Evolutionary conservation across 2,329 filamentous ascomycete genomes (phyloP).

Genomic region (Sporothrix brunneoviolacea): DNA sequence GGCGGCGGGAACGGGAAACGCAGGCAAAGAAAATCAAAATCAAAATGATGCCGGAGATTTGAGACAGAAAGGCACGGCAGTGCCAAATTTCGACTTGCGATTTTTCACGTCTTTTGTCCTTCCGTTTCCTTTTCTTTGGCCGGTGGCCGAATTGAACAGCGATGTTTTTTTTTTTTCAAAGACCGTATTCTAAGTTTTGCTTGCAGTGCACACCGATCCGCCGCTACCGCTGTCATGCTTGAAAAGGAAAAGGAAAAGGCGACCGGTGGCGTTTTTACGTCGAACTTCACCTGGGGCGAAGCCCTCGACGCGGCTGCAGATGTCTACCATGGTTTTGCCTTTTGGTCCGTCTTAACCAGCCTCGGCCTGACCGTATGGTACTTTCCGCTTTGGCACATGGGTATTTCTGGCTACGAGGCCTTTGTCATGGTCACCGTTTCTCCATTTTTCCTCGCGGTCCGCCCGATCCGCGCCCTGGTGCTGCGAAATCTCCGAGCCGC

Average conservation of each 20-base stretch:
- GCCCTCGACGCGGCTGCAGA: slow-evolving; percentile 78
- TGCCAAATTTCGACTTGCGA: too few species aligned
- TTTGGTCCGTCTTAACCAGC: slow-evolving; percentile 91
- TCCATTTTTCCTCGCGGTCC: slow-evolving; percentile 69
- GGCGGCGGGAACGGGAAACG: slow-evolving; percentile 16
- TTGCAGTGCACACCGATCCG: slow-evolving; percentile 41
- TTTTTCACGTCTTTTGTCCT: not conserved
- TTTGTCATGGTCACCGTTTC: slow-evolving; percentile 79
- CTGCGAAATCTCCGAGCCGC: slow-evolving; percentile 61
- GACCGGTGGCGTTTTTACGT: slow-evolving; percentile 58
- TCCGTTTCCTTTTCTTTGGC: not conserved
- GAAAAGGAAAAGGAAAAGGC: slow-evolving; percentile 79
- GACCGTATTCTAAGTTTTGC: slow-evolving; percentile 33
- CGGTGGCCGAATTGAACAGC: not conserved
- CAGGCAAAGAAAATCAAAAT: not conserved
- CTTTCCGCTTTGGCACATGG: slow-evolving; percentile 98
- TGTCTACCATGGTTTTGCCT: slow-evolving; percentile 89
- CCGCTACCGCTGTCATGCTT: slow-evolving; percentile 42
- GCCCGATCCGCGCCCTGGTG: slow-evolving; percentile 59
- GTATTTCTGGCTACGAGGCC: slow-evolving; percentile 91
- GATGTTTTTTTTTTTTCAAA: not conserved
- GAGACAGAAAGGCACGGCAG: too few species aligned
- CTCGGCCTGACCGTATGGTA: slow-evolving; percentile 91
- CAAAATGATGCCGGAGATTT: too few species aligned
- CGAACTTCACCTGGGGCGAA: slow-evolving; percentile 65